Percentiles rank a stretch among this genome's conserved stretches.
Conservation (phyloP, 805 yeast genomes). For the Starmerella riodocensis region DNA sequence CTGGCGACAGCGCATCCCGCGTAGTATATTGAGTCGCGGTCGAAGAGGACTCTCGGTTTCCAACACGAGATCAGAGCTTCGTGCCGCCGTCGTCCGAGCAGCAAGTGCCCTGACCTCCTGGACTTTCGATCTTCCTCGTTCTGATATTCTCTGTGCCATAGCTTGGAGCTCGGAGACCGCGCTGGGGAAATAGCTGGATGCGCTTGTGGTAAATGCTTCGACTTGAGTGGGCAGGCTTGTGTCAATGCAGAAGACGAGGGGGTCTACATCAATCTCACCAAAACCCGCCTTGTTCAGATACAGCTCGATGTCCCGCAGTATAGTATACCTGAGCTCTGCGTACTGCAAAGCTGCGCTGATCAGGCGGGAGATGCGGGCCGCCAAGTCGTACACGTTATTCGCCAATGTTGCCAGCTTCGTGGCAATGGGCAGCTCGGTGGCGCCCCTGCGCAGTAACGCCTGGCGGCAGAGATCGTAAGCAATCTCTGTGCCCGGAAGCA, state of each 20-base stretch:
- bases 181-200: constrained; percentile 6
- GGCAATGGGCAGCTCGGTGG: constrained; percentile 10
- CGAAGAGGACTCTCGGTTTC: constrained; percentile 5
- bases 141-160: not conserved
- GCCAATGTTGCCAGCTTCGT: constrained; percentile 9
- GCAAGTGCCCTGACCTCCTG: not conserved
- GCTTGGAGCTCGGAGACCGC: constrained; percentile 1
- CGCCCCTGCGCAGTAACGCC: constrained; percentile 5
- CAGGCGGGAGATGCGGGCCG: constrained; percentile 3
- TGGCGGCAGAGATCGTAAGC: constrained; percentile 9
- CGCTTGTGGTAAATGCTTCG: constrained; percentile 3
- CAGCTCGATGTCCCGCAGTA: constrained; percentile 6
- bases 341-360: constrained; percentile 6
- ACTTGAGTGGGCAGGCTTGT: constrained; percentile 9
- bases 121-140: not conserved
- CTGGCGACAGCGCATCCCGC: constrained; percentile 7
- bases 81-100: not conserved
- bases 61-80: not conserved
- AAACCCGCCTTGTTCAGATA: not conserved
- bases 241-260: constrained; percentile 5
- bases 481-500: constrained; percentile 3
- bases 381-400: constrained; percentile 2
- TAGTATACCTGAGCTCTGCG: constrained; percentile 6
- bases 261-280: not conserved
- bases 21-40: constrained; percentile 4